phyloP scores from a whole-genome alignment of 1,284 basidiomycete species.

The Cryptococcus sp. region DNA sequence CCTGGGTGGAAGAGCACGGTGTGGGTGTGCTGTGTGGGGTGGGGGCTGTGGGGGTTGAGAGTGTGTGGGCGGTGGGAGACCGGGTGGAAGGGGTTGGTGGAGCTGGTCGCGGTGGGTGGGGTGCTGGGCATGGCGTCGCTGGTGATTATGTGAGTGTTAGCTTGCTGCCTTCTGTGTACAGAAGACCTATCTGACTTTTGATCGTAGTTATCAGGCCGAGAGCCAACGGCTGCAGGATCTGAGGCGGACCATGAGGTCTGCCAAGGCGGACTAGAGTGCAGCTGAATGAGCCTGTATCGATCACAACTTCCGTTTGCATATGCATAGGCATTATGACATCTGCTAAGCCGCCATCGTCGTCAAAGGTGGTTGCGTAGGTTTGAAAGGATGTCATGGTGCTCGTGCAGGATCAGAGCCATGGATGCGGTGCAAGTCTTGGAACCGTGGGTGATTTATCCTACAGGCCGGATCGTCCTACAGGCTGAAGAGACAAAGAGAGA shows the following conservation, averaged over 20 bases:
- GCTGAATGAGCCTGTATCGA: too few relatives aligned
- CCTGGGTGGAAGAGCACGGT: conserved; percentile 8
- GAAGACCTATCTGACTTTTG: not conserved
- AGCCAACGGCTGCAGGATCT: not conserved
- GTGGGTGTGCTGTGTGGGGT: not conserved
- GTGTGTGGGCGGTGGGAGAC: conserved; percentile 17
- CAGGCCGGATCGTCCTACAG: too few relatives aligned
- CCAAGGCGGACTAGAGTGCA: conserved; percentile 7
- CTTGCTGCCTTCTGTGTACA: not conserved
- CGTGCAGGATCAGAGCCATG: too few relatives aligned
- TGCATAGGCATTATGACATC: too few relatives aligned
- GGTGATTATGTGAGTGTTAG: conserved; percentile 28
- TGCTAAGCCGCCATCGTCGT: too few relatives aligned
- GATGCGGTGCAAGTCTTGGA: too few relatives aligned
- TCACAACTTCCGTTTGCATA: too few relatives aligned
- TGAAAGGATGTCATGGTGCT: too few relatives aligned
- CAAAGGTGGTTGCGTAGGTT: too few relatives aligned
- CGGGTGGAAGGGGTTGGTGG: conserved; percentile 19
- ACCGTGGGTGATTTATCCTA: too few relatives aligned
- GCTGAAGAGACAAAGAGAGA: too few relatives aligned
- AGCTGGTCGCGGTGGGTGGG: conserved; percentile 28
- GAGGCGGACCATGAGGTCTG: not conserved
- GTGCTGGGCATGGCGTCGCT: conserved; percentile 30
- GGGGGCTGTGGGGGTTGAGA: conserved; percentile 12
- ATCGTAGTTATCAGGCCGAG: conserved; percentile 6